Conservation (phyloP, 495 filamentous ascomycete genomes). For the Neurospora sp. region DNA sequence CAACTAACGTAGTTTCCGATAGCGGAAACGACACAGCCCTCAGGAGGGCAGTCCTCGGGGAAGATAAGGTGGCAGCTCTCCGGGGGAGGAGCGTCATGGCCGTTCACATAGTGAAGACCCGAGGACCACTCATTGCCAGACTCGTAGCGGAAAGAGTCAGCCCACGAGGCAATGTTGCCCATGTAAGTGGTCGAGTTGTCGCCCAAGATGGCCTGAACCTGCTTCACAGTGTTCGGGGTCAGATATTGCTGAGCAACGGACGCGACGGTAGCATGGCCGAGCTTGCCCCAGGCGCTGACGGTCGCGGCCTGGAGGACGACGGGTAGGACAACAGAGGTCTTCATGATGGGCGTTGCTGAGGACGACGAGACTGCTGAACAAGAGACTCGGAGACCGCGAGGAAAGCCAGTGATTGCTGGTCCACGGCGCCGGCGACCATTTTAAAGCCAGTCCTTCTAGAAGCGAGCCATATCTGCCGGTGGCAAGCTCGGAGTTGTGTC, state of each 20-base stretch:
- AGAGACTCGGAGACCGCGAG: background rate
- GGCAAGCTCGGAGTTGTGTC: background rate
- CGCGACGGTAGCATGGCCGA: slow-evolving; percentile 52
- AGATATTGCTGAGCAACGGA: slow-evolving; percentile 47
- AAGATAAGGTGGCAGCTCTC: slow-evolving; percentile 48
- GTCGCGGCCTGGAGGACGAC: background rate
- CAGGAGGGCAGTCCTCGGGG: slow-evolving; percentile 44
- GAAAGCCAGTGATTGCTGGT: background rate
- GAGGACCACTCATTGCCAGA: slow-evolving; percentile 42
- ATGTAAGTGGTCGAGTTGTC: slow-evolving; percentile 44
- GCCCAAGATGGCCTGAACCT: slow-evolving; percentile 38
- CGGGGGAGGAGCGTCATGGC: slow-evolving; percentile 46
- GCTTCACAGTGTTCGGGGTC: slow-evolving; percentile 30
- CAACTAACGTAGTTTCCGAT: slow-evolving; percentile 48
- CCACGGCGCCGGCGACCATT: background rate
- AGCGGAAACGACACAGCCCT: slow-evolving; percentile 51
- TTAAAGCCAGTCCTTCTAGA: background rate
- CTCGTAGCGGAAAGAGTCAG: slow-evolving; percentile 47
- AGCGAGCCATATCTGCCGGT: background rate
- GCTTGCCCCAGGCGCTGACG: slow-evolving; percentile 38
- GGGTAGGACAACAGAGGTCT: background rate
- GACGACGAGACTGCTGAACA: background rate
- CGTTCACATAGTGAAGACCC: slow-evolving; percentile 54
- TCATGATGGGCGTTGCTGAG: background rate
- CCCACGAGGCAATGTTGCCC: slow-evolving; percentile 52